phyloP scores from a whole-genome alignment of 371 early-diverging fungal genomes.

The Mucor ambiguus region DNA sequence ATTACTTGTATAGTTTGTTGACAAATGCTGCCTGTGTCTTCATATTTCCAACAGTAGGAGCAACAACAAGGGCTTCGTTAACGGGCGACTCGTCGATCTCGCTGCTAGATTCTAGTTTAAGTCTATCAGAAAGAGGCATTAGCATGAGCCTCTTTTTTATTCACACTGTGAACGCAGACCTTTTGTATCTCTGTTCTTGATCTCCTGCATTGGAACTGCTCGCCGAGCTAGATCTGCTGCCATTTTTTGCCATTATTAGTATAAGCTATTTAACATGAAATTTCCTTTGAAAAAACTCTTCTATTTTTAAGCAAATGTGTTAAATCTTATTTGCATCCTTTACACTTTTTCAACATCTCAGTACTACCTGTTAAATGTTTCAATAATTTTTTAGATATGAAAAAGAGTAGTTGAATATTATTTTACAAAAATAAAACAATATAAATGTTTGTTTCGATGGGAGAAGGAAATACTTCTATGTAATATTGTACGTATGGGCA shows the following conservation, averaged over 20 bases:
- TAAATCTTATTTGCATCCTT: too few relatives aligned
- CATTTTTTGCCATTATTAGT: conserved; percentile 15
- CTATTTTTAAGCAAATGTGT: not conserved
- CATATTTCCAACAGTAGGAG: conserved; percentile 10
- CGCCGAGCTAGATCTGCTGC: conserved; percentile 24
- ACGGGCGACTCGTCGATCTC: conserved; percentile 2
- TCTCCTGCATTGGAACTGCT: conserved; percentile 14
- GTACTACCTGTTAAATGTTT: not conserved
- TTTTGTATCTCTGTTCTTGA: conserved; percentile 18
- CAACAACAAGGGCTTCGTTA: not conserved
- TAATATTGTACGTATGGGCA: not conserved
- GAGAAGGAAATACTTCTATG: not conserved
- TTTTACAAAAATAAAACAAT: not conserved
- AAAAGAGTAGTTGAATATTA: not conserved
- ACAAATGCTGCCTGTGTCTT: conserved; percentile 72
- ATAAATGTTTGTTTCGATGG: not conserved
- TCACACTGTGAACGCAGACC: conserved; percentile 4
- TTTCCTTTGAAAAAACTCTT: not conserved
- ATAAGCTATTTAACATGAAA: not conserved
- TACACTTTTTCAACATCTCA: not conserved
- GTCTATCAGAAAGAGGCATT: conserved; percentile 7
- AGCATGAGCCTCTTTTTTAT: too few relatives aligned
- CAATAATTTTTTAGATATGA: not conserved
- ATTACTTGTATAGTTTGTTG: conserved; percentile 68
- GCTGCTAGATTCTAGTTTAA: conserved; percentile 16